These are phyloP conservation scores for Garcia nutans DNA, from an alignment of 345 rosid genomes.

Conservation along the genomic window DNA sequence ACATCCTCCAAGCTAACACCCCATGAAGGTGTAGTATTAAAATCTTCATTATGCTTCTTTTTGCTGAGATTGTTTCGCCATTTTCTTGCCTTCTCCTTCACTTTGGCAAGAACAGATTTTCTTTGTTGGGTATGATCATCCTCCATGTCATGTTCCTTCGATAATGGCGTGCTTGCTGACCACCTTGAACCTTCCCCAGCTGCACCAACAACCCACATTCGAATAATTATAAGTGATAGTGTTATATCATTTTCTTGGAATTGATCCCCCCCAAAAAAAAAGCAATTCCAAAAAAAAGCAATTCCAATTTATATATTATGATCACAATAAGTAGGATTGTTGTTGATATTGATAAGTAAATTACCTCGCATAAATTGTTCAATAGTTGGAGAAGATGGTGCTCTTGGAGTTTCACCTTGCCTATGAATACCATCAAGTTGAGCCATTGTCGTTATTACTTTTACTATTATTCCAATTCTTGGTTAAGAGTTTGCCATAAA, in stretches of 20 bases:
- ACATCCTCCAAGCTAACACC: conserved; percentile 45
- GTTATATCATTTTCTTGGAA: too few species aligned
- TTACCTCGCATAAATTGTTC: conserved; percentile 56
- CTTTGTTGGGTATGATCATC: conserved; percentile 42
- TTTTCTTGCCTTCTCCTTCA: conserved; percentile 66
- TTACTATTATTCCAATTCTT: conserved; percentile 34
- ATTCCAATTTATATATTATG: too few species aligned
- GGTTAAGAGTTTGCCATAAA: conserved; percentile 17
- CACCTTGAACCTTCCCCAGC: conserved; percentile 44
- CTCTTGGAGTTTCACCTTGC: conserved; percentile 33
- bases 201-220: background rate
- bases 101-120: conserved; percentile 67
- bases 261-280: too few species aligned
- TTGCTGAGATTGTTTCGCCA: conserved; percentile 53
- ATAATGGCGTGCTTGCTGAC: conserved; percentile 25
- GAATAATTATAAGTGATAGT: too few species aligned
- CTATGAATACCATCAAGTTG: conserved; percentile 34
- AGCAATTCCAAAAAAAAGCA: too few species aligned
- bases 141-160: conserved; percentile 39
- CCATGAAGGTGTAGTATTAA: conserved; percentile 46
- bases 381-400: conserved; percentile 37
- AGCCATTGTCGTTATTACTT: too few species aligned
- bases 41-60: conserved; percentile 49
- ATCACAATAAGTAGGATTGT: too few species aligned
- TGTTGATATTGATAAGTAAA: background rate